These are phyloP conservation scores for Pleurozium schreberi DNA, from an alignment of 225 moss, liverwort and hornwort genomes.

Conservation along the genomic window DNA sequence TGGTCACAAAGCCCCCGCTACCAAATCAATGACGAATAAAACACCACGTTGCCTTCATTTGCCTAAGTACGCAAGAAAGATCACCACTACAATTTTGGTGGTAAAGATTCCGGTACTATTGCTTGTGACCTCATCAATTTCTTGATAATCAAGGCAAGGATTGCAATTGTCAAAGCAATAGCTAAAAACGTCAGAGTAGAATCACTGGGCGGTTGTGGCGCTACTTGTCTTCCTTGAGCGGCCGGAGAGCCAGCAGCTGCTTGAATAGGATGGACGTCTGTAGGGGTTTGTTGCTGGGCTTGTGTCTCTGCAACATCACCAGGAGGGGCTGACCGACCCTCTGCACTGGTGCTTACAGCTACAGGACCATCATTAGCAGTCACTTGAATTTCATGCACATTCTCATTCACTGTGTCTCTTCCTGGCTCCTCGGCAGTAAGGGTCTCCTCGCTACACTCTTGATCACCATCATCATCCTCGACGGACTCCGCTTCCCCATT, in stretches of 20 bases:
- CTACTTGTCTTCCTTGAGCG: constrained; percentile 37
- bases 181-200: constrained; percentile 72
- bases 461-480: constrained; percentile 20
- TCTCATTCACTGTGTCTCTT: constrained; percentile 22
- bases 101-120: constrained; percentile 8
- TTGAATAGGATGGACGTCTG: constrained; percentile 11
- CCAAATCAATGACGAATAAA: background rate
- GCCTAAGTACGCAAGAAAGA: background rate
- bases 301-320: background rate
- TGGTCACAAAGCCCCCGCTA: background rate
- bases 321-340: constrained; percentile 12
- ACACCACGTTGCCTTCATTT: background rate
- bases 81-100: constrained; percentile 22
- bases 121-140: constrained; percentile 55
- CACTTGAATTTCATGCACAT: constrained; percentile 44
- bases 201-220: constrained; percentile 52
- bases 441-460: constrained; percentile 4
- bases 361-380: constrained; percentile 48
- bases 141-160: constrained; percentile 83
- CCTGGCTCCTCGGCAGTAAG: constrained; percentile 2
- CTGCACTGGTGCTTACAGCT: constrained; percentile 51
- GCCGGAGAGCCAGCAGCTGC: background rate
- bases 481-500: constrained; percentile 23
- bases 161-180: constrained; percentile 73
- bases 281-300: constrained; percentile 4